These are phyloP conservation scores for Ceratobasidium theobromae DNA, from an alignment of 1,284 basidiomycete genomes.

Conservation along the genomic window DNA sequence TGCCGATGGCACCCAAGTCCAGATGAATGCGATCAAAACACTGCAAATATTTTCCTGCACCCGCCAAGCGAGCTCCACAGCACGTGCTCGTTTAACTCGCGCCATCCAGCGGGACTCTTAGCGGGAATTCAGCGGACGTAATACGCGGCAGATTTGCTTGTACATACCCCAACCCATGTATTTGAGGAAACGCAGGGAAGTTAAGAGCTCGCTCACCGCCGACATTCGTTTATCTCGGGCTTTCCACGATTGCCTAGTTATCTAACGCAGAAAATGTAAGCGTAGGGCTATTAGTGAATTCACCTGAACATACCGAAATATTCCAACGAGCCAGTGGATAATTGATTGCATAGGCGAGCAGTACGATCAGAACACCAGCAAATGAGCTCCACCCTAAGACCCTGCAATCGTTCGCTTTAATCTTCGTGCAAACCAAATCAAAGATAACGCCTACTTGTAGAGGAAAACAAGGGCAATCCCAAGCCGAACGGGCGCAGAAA, in stretches of 20 bases:
- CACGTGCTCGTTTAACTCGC: constrained; percentile 54
- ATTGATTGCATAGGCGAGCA: constrained; percentile 65
- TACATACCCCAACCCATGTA: constrained; percentile 68
- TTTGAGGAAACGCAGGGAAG: constrained; percentile 70
- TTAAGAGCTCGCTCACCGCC: constrained; percentile 76
- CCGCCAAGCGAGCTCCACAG: constrained; percentile 61
- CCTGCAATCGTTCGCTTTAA: constrained; percentile 44
- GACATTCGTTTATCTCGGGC: constrained; percentile 75
- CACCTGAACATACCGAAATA: constrained; percentile 53
- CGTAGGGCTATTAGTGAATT: constrained; percentile 3
- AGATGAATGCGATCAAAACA: constrained; percentile 39
- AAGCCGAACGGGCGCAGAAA: constrained; percentile 71
- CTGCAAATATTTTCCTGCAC: constrained; percentile 57
- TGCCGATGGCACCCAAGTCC: constrained; percentile 71
- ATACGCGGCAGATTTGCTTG: not conserved
- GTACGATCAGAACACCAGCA: constrained; percentile 70
- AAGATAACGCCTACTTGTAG: constrained; percentile 57
- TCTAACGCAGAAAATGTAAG: constrained; percentile 44
- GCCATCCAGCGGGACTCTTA: constrained; percentile 58
- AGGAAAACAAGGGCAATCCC: constrained; percentile 72
- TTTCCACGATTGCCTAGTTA: constrained; percentile 64
- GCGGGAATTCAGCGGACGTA: constrained; percentile 7
- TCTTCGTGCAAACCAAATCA: not conserved
- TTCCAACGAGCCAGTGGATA: constrained; percentile 66
- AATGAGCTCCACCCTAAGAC: constrained; percentile 82